Base-by-base conservation (phyloP, 164 flowering plant species). In the Vitis riparia region DNA sequence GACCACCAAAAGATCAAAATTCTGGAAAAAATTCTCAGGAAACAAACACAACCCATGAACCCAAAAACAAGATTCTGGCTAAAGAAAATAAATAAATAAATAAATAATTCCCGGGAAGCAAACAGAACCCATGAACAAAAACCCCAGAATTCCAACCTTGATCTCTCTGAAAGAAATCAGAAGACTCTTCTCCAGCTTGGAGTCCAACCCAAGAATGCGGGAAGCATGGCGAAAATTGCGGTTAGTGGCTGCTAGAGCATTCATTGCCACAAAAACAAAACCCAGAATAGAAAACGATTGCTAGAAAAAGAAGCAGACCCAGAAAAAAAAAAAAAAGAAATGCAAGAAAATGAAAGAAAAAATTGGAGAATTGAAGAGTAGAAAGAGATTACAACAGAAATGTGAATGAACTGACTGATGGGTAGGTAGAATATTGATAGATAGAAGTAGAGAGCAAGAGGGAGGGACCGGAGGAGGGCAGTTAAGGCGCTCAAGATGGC, bases 151-250 rank as follows among this genome's bases (percentile, higher is more conserved):
- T 30, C 19, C 0, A 55, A 88, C 93, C 85, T 89, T 90, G 83
- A 90, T 85, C 79, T 90, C 95, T 67, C 93, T 76, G 52, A 87
- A 90, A 2, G 95, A 93, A 74, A 90, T 88, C 80, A 88, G 53
- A 51, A 90, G 89, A 77, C 91, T 87, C 83, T 63, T 80, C 64
- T 89, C 90, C 16, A 91, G 73, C 83, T 89, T 91, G 2, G 93
- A 82, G 73, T 91, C 96, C 65, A 91, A 73, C 9, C 96, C 93
- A 48, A 91, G 88, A 72, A 89, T 72, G 8, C 92, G 84, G 51
- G 88, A 79, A 9, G 96, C 93, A 15, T 77, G 78, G 12, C 86
- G 82, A 61, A 91, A 89, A 56, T 91, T 89, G 1, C 96, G 82
- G 71, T 75, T 91, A 5, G 96, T 89, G 1, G 96, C 96, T 0